A percentile compares a stretch with the other conserved stretches of the same genome.
phyloP scores from a whole-genome alignment of 1,284 basidiomycete species.

The Somion occarium region DNA sequence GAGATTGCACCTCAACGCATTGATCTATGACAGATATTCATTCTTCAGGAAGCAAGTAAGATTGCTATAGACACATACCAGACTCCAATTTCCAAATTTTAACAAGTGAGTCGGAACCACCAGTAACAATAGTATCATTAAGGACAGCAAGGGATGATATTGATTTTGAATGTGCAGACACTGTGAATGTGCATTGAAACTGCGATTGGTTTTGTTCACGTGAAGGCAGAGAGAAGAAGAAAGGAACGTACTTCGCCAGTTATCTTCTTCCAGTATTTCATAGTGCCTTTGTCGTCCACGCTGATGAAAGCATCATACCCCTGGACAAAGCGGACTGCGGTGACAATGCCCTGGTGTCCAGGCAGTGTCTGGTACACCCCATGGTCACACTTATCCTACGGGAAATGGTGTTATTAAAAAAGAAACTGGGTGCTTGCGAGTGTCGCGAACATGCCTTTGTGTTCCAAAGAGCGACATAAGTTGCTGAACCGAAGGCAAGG shows the following conservation, averaged over 20 bases:
- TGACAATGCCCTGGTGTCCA: slow-evolving; percentile 74
- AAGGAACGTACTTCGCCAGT: neutral
- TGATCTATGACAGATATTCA: slow-evolving; percentile 28
- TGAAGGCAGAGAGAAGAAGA: neutral
- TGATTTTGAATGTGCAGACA: slow-evolving; percentile 59
- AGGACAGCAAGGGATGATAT: slow-evolving; percentile 61
- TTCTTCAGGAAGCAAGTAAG: no score
- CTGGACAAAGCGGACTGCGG: slow-evolving; percentile 63
- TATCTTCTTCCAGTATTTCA: slow-evolving; percentile 46
- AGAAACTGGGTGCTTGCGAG: neutral
- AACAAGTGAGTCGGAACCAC: slow-evolving; percentile 74
- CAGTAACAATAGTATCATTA: slow-evolving; percentile 56
- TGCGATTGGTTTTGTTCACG: neutral
- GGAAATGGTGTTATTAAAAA: neutral
- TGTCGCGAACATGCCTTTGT: slow-evolving; percentile 46
- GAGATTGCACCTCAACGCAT: slow-evolving; percentile 50
- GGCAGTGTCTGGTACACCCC: slow-evolving; percentile 69
- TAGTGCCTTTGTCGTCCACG: slow-evolving; percentile 68
- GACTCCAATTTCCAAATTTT: slow-evolving; percentile 60
- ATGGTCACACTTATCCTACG: slow-evolving; percentile 41
- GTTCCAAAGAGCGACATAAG: slow-evolving; percentile 77
- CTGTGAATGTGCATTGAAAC: slow-evolving; percentile 14
- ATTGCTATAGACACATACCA: slow-evolving; percentile 16
- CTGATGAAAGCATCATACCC: slow-evolving; percentile 48
- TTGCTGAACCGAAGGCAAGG: slow-evolving; percentile 77